phyloP scores from a whole-genome alignment of 768 basidiomycete species.

The Leccinum longicurvipes region DNA sequence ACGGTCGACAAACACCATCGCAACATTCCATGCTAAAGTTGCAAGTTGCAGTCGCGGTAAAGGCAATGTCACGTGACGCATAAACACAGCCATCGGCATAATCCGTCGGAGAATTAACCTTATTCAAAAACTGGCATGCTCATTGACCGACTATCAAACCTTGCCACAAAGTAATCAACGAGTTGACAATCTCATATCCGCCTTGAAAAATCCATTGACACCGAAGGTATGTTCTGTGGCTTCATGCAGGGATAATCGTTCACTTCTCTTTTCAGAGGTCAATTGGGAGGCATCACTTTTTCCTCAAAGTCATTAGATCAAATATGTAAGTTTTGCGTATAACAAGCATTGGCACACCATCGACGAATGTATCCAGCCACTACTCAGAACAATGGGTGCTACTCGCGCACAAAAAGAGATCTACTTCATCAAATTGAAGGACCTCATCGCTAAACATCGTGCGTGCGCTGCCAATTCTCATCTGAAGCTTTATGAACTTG shows the following conservation, averaged over 20 bases:
- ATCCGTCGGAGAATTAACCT: conserved; percentile 28
- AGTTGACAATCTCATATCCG: conserved; percentile 30
- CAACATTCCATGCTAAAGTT: conserved; percentile 71
- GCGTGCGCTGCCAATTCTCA: conserved; percentile 33
- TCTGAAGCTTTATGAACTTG: background rate
- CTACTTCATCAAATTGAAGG: conserved; percentile 93
- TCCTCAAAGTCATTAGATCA: conserved; percentile 23
- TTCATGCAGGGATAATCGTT: background rate
- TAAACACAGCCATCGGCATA: conserved; percentile 8
- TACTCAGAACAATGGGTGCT: conserved; percentile 74
- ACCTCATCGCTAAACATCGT: conserved; percentile 89
- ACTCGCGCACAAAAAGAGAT: conserved; percentile 84
- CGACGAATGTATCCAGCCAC: conserved; percentile 10
- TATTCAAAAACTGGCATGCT: conserved; percentile 28
- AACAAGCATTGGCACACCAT: background rate
- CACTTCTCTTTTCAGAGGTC: conserved; percentile 58
- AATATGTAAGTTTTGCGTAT: conserved; percentile 23
- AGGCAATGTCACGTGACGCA: background rate
- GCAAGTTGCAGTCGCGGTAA: background rate
- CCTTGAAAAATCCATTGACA: conserved; percentile 98
- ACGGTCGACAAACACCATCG: conserved; percentile 62
- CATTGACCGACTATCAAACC: conserved; percentile 18
- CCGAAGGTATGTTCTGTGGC: conserved; percentile 50
- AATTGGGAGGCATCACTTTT: conserved; percentile 81
- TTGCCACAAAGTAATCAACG: conserved; percentile 19